A percentile compares a stretch with the other conserved stretches of the same genome.
These are phyloP conservation scores for Waltiozyma sp. DNA, from an alignment of 1,139 yeast genomes.

Conservation along the genomic window DNA sequence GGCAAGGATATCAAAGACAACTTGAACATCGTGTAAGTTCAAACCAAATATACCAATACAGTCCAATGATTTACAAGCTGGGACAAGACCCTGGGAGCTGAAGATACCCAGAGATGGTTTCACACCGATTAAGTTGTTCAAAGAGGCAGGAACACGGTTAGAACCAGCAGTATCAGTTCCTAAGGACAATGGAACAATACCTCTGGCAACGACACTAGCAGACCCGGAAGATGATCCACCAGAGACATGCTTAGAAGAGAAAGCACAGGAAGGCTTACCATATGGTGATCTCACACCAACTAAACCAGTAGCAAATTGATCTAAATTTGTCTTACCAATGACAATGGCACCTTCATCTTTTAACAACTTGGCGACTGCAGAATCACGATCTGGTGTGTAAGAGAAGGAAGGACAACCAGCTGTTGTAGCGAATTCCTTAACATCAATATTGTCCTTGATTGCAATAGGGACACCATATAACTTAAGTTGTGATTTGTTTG, in stretches of 20 bases:
- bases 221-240: conserved; percentile 98
- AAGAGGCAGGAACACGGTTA: conserved; percentile 95
- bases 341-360: conserved; percentile 83
- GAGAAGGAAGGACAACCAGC: conserved; percentile 89
- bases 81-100: conserved; percentile 82
- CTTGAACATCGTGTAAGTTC: conserved; percentile 74
- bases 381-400: conserved; percentile 57
- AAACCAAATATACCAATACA: conserved; percentile 80
- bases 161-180: conserved; percentile 99
- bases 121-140: conserved; percentile 81
- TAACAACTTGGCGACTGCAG: conserved; percentile 59
- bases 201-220: conserved; percentile 79
- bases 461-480: conserved; percentile 89
- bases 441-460: conserved; percentile 90
- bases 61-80: conserved; percentile 94
- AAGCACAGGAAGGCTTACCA: conserved; percentile 75
- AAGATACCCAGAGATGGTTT: conserved; percentile 88
- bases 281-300: conserved; percentile 94
- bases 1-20: conserved; percentile 59
- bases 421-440: conserved; percentile 68
- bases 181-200: conserved; percentile 75
- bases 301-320: conserved; percentile 93
- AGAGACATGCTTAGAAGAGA: conserved; percentile 63
- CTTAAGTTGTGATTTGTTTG: conserved; percentile 33
- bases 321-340: conserved; percentile 86